Base-by-base conservation (phyloP, 192 early-diverging fungal genomes). In the Rhizoclosmatium globosum region DNA sequence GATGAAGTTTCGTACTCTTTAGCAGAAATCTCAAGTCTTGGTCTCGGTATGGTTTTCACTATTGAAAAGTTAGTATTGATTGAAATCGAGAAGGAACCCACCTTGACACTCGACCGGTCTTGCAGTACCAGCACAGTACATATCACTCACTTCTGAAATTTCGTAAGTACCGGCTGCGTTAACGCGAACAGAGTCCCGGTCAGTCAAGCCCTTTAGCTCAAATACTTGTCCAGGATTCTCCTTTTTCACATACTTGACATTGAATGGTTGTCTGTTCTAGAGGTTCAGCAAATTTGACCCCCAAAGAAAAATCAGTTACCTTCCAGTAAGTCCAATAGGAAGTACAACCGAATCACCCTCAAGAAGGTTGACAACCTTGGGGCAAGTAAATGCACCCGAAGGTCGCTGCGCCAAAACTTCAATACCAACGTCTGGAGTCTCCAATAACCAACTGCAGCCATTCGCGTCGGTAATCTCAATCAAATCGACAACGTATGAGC, bases 391-490 rank as follows among this genome's bases (percentile, higher is more conserved):
- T 42, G 73, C 61, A 21, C 69, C 86, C 47, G 78, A 66, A 17
- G 88, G 88, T 58, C 86, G 68, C 48, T 65, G 74, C 3, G 79
- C 50, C 38, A 85, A 67, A 3, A 89, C 82, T 44, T 89, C 88
- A 68, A 89, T 86, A 4, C 58, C 19, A 2, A 85, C 71, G 21
- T 76, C 76, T 43, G 56, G 74, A 23, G 81, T 81, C 38, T 68
- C 70, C n/a, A 87, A n/a, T 21, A 69, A 39, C 50, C 75, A 71
- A 7, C 68, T 80, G 47, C 88, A 89, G 13, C 86, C 84, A 75
- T 88, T 86, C 1, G 79, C 84, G 58, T 86, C 85, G 19, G 78
- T 86, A 56, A 89, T 81, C 42, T 87, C 84, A 43, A 72, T 82
- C 21, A 89, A 61, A 59, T 82, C 82, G 4, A 89, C 75, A 47